Evolutionary conservation across 257 asterid genomes (phyloP).

Genomic region (Solanum tarapatanum): DNA sequence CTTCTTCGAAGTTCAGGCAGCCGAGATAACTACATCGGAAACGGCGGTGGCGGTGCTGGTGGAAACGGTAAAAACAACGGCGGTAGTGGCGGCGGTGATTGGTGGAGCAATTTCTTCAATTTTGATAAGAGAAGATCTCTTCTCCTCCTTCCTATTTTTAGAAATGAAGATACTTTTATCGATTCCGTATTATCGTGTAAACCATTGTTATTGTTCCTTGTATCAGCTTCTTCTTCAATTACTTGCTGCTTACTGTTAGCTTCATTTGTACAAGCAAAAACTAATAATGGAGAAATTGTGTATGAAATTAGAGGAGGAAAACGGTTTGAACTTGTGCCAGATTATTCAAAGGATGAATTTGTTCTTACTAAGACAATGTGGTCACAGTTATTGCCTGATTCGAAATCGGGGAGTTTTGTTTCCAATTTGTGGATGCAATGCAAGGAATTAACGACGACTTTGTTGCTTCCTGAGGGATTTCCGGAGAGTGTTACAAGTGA

Average conservation of each 20-base stretch:
- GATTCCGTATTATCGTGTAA: slow-evolving; percentile 6
- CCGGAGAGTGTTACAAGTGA: slow-evolving; percentile 91
- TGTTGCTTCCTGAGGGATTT: slow-evolving; percentile 86
- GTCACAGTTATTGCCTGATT: slow-evolving; percentile 28
- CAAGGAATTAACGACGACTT: slow-evolving; percentile 30
- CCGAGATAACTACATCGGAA: not conserved
- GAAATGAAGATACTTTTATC: slow-evolving; percentile 2
- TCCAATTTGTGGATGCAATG: slow-evolving; percentile 57
- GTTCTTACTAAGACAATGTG: slow-evolving; percentile 27
- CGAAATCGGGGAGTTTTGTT: slow-evolving; percentile 9
- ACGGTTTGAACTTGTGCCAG: slow-evolving; percentile 51
- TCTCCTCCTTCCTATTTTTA: slow-evolving; percentile 14
- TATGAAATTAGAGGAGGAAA: slow-evolving; percentile 75
- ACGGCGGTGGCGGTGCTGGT: not conserved
- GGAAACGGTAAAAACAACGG: slow-evolving; percentile 10
- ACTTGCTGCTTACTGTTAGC: slow-evolving; percentile 23
- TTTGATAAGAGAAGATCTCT: slow-evolving; percentile 16
- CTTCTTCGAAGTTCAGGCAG: slow-evolving; percentile 3
- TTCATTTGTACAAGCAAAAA: slow-evolving; percentile 49
- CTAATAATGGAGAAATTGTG: slow-evolving; percentile 17
- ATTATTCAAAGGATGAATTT: slow-evolving; percentile 62
- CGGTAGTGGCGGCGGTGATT: slow-evolving; percentile 22
- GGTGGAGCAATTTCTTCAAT: slow-evolving; percentile 30
- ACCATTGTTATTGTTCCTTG: slow-evolving; percentile 7
- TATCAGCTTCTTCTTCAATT: slow-evolving; percentile 29